Percentiles rank a stretch among this genome's conserved stretches.
Conservation (phyloP, 805 yeast genomes). For the Kazachstania viticola region DNA sequence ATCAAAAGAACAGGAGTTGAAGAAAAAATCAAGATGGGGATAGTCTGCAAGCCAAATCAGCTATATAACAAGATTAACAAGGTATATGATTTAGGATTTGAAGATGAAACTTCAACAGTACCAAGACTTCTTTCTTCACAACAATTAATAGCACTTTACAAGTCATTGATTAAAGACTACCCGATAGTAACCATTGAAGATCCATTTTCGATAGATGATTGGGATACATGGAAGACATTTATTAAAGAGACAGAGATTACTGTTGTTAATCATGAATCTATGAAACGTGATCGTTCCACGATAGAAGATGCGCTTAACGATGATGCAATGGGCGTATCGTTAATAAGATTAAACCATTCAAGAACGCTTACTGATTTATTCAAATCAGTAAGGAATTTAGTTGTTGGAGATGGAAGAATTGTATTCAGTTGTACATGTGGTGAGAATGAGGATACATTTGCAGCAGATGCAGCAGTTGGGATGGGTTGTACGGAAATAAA, state of each 20-base stretch:
- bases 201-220: conserved; percentile 98
- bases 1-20: conserved; percentile 90
- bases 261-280: conserved; percentile 95
- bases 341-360: conserved; percentile 96
- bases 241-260: conserved; percentile 63
- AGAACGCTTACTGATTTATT: conserved; percentile 93
- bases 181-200: conserved; percentile 98
- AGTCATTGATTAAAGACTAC: conserved; percentile 66
- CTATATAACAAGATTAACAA: conserved; percentile 95
- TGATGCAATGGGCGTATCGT: conserved; percentile 88
- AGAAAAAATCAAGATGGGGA: conserved; percentile 82
- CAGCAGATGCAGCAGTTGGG: conserved; percentile 96
- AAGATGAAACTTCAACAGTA: conserved; percentile 83
- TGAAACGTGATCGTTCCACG: conserved; percentile 94
- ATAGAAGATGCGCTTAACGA: conserved; percentile 89
- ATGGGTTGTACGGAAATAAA: conserved; percentile 96
- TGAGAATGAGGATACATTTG: conserved; percentile 97
- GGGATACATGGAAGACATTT: conserved; percentile 95
- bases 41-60: conserved; percentile 95
- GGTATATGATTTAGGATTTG: conserved; percentile 93
- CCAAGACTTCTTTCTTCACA: conserved; percentile 83
- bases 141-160: conserved; percentile 77
- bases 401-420: conserved; percentile 78
- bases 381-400: conserved; percentile 90
- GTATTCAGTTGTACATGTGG: conserved; percentile 38